Evolutionary conservation across 2,329 filamentous ascomycete genomes (phyloP).

Genomic region (Exophiala mesophila): DNA sequence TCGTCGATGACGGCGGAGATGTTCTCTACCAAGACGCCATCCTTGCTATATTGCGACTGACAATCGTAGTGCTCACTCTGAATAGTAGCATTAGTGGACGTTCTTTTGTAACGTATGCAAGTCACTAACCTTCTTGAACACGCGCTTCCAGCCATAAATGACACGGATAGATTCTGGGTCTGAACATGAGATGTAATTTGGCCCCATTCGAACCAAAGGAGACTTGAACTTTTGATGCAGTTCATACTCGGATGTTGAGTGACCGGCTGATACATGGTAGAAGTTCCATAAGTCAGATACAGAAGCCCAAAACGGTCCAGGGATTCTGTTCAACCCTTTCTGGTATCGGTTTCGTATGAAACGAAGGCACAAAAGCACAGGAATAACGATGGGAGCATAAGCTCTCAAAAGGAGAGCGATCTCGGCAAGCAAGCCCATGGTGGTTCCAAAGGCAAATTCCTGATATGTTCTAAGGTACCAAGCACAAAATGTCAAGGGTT

Average conservation of each 20-base stretch:
- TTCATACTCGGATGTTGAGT: conserved; percentile 2
- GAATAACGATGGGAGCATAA: not conserved
- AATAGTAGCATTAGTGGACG: not conserved
- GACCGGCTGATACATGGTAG: not conserved
- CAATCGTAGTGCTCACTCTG: not conserved
- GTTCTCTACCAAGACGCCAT: conserved; percentile 3
- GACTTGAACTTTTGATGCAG: conserved; percentile 3
- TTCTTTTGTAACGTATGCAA: not conserved
- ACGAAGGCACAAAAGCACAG: not conserved
- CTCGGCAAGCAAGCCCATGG: not conserved
- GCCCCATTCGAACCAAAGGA: conserved; percentile 11
- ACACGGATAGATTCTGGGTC: conserved; percentile 6
- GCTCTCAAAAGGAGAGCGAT: not conserved
- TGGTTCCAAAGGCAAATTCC: no score
- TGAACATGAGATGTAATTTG: conserved; percentile 6
- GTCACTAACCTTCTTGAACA: conserved; percentile 4
- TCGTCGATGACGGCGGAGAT: conserved; percentile 11
- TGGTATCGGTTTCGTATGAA: not conserved
- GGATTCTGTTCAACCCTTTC: not conserved
- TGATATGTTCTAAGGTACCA: no score
- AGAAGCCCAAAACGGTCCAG: not conserved
- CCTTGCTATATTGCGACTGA: not conserved
- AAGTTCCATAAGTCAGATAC: conserved; percentile 1
- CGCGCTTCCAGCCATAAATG: conserved; percentile 5
- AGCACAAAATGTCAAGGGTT: no score